Conservation (phyloP, 768 basidiomycete genomes). For the Tylopilus subfusipes region DNA sequence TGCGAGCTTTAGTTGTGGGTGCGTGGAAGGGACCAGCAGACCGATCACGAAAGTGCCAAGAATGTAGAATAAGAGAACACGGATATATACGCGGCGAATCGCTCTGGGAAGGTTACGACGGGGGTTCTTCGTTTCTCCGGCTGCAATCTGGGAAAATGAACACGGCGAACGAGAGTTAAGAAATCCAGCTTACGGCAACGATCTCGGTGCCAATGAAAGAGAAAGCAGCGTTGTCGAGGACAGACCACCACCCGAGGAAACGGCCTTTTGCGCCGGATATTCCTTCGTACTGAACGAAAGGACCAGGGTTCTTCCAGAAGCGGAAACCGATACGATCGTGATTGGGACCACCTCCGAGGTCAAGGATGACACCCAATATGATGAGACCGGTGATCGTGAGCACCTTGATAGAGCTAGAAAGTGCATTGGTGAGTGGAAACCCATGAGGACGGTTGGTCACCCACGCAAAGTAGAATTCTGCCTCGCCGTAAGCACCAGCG, state of each 20-base stretch:
- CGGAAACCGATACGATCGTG: conserved; percentile 59
- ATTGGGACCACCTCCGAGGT: conserved; percentile 84
- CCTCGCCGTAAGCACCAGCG: conserved; percentile 77
- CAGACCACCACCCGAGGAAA: conserved; percentile 71
- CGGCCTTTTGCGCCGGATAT: conserved; percentile 68
- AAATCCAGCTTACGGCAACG: conserved; percentile 62
- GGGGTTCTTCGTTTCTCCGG: conserved; percentile 90
- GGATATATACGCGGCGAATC: conserved; percentile 60
- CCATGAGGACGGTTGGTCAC: not conserved
- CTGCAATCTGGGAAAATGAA: conserved; percentile 57
- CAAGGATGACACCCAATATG: conserved; percentile 68
- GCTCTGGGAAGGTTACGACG: conserved; percentile 57
- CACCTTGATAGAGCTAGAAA: conserved; percentile 72
- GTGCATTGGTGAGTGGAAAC: not conserved
- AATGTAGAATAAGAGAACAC: conserved; percentile 82
- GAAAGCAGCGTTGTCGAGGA: conserved; percentile 86
- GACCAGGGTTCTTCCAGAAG: conserved; percentile 87
- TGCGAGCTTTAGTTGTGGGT: conserved; percentile 47
- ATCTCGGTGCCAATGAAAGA: conserved; percentile 94
- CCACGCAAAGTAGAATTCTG: conserved; percentile 82
- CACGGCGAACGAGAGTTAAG: not conserved
- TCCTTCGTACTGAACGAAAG: conserved; percentile 68
- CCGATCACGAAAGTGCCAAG: conserved; percentile 73
- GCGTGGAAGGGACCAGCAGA: conserved; percentile 73
- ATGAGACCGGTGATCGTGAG: conserved; percentile 73